These are phyloP conservation scores for Vanilla planifolia DNA, from an alignment of 106 monocot species.

Conservation along the genomic window DNA sequence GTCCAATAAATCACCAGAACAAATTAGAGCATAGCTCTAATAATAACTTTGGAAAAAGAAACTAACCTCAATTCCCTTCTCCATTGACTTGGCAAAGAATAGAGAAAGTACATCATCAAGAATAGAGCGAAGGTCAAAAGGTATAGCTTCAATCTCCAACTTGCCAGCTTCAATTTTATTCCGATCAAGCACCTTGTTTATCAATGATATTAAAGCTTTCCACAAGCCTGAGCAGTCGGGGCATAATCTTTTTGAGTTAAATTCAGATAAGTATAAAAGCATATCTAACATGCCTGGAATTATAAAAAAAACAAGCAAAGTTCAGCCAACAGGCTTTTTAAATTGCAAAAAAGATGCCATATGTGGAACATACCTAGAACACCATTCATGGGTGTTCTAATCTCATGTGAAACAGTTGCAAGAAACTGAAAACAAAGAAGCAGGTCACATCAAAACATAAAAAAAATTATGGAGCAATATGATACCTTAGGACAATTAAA, in stretches of 20 bases:
- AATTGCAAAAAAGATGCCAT: not conserved
- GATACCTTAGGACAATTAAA: not conserved
- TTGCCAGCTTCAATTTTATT: slow-evolving; percentile 98
- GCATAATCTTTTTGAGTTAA: slow-evolving; percentile 88
- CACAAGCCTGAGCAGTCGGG: slow-evolving; percentile 94
- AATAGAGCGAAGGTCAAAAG: slow-evolving; percentile 77
- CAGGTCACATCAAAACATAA: not conserved
- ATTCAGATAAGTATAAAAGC: slow-evolving; percentile 83
- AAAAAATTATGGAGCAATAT: not conserved
- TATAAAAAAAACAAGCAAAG: not conserved
- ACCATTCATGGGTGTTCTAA: slow-evolving; percentile 99
- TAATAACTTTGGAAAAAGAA: not conserved
- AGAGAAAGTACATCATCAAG: slow-evolving; percentile 89
- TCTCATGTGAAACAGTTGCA: slow-evolving; percentile 98
- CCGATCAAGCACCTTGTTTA: slow-evolving; percentile 96
- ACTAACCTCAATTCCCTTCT: slow-evolving; percentile 82
- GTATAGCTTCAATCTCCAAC: slow-evolving; percentile 80
- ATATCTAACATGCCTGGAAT: slow-evolving; percentile 95
- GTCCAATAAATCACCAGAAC: too few species aligned
- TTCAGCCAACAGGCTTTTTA: not conserved
- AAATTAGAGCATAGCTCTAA: not conserved
- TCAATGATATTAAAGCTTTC: slow-evolving; percentile 81
- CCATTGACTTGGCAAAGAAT: slow-evolving; percentile 78
- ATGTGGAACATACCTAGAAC: slow-evolving; percentile 79
- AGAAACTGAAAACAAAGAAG: slow-evolving; percentile 57